Evolutionary conservation across 73 alveolate species (phyloP), one percentile per base, ranked within the genome.

Genomic region (Paraurostyla sp.): DNA sequence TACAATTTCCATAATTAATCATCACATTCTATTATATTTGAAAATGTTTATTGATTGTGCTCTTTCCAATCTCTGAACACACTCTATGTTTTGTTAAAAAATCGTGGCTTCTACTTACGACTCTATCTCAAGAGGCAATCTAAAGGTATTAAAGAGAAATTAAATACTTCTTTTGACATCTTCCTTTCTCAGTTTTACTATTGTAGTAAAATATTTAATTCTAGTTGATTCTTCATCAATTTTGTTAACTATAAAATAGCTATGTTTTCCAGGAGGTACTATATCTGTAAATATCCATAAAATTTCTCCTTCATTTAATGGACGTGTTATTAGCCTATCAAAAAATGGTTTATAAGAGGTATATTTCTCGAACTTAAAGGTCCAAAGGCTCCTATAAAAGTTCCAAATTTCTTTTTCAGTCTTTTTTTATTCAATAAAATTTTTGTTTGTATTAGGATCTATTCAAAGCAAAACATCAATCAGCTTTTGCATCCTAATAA

Each of bases 201-300:
- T 40, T 9, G 58, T 58, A 16, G 71, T 11, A 32, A 15, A 58
- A 36, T 57, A 81, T 7, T 57, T 0, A 6, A 23, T 65, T 41
- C 40, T 57, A 13, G 33, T 20, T 16, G 1, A 22, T n/a, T 58
- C 91, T 9, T 81, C n/a, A 4, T 16, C 35, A 7, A 51, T 51
- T 32, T 81, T 81, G 49, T 29, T n/a, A 4, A 81, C 71, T 6
- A 81, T 29, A 27, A 68, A 84, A 27, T 30, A 51, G 32, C 52
- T 68, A 50, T 73, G 63, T 49, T 86, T 86, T 32, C 93, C 93
- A n/a, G 88, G 89, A 0, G 93, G 93, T 0, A 86, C 43, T 41
- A 73, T 65, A 40, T 65, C 82, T 20, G 60, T 38, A 22, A 13
- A 65, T 3, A 38, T 18, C 82, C 82, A 65, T 18, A 65, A 38